A percentile compares a stretch with the other conserved stretches of the same genome.
Conservation (phyloP, 164 flowering plant genomes). For the Amborella trichopoda region DNA sequence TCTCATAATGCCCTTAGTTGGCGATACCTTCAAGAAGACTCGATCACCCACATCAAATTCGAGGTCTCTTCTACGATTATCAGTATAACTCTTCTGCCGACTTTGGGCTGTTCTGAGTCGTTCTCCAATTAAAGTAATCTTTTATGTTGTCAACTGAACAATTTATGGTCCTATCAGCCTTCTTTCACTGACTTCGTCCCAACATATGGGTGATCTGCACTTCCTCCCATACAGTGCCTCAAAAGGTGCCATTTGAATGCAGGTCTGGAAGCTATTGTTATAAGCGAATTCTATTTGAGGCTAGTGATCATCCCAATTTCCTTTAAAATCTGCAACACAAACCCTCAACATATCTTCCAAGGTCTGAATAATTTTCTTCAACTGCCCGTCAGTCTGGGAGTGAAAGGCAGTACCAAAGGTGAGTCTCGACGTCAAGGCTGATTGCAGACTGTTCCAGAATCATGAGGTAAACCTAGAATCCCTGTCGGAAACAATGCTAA, state of each 20-base stretch:
- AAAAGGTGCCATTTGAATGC: not conserved
- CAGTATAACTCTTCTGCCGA: constrained; percentile 2
- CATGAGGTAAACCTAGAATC: not conserved
- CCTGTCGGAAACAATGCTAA: not conserved
- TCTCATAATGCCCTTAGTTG: not conserved
- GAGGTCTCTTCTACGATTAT: not conserved
- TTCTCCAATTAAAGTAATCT: not conserved
- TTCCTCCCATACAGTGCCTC: not conserved
- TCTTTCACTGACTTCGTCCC: constrained; percentile 2
- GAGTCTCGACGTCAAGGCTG: not conserved
- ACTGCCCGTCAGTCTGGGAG: not conserved
- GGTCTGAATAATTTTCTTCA: not conserved
- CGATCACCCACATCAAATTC: not conserved
- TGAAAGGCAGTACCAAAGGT: not conserved
- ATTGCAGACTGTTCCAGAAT: not conserved
- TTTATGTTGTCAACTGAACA: not conserved
- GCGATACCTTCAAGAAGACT: not conserved
- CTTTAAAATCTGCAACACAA: not conserved
- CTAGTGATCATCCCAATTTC: not conserved
- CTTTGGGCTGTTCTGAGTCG: not conserved
- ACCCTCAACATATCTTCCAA: not conserved
- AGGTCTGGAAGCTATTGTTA: not conserved
- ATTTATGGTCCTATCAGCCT: not conserved
- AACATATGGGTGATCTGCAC: not conserved
- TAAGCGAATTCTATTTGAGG: not conserved